These are phyloP conservation scores for Lasiosphaeria hispida DNA, from an alignment of 495 filamentous ascomycete genomes.

Conservation along the genomic window DNA sequence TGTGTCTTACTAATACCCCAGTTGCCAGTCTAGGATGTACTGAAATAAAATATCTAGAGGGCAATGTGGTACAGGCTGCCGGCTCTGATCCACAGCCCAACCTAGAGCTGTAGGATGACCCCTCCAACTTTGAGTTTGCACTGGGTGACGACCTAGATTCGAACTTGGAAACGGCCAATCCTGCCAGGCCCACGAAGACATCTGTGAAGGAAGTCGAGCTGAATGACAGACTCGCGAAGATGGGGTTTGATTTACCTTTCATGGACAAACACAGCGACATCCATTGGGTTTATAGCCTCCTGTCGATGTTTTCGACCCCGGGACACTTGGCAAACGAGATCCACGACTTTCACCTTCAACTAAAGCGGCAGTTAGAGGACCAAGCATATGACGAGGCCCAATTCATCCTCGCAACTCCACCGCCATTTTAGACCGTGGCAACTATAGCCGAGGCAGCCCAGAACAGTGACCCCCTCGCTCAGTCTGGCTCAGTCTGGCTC, in stretches of 20 bases:
- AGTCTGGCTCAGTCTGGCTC: too few species aligned
- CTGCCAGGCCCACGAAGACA: neutral
- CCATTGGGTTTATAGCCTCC: neutral
- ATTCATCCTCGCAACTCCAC: too few species aligned
- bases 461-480: too few species aligned
- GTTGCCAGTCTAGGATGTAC: too few species aligned
- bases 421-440: too few species aligned
- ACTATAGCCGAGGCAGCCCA: too few species aligned
- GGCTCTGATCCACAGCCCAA: neutral
- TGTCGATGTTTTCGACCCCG: conserved; percentile 1
- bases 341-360: too few species aligned
- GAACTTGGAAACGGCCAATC: neutral
- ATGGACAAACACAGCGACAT: neutral
- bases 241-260: conserved; percentile 3
- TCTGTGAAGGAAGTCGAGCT: neutral
- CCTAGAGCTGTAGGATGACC: neutral
- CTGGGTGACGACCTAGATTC: neutral
- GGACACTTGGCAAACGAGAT: too few species aligned
- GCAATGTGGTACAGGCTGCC: neutral
- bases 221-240: neutral
- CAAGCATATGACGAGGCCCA: too few species aligned
- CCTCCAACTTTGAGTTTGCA: neutral
- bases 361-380: too few species aligned
- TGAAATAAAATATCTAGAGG: neutral
- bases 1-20: neutral